Conservation (phyloP, 495 filamentous ascomycete genomes). For the Penicillium fimorum region DNA sequence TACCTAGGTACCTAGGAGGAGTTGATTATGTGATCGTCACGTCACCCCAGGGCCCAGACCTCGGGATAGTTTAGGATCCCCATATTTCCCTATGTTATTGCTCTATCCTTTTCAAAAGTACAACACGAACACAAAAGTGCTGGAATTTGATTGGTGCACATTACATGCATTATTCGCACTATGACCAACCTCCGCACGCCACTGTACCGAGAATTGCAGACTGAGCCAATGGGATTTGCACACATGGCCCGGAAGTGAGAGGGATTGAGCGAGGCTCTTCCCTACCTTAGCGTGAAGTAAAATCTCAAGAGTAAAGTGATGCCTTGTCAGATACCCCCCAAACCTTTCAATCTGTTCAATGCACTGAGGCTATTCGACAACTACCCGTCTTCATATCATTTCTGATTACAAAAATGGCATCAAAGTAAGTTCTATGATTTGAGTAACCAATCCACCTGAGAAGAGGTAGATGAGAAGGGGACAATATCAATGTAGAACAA, state of each 20-base stretch:
- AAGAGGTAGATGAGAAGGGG: conserved; percentile 1
- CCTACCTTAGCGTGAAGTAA: neutral
- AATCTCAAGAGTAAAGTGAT: too few species aligned
- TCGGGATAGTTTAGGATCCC: too few species aligned
- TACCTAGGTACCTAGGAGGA: too few species aligned
- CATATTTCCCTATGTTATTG: too few species aligned
- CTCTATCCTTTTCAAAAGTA: too few species aligned
- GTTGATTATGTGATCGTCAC: too few species aligned
- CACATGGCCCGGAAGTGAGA: neutral
- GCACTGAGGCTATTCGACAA: neutral
- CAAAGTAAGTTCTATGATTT: conserved; percentile 9
- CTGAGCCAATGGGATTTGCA: neutral
- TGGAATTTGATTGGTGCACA: too few species aligned
- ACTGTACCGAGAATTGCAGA: neutral
- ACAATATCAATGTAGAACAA: conserved; percentile 3
- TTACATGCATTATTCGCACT: too few species aligned
- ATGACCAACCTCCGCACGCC: neutral
- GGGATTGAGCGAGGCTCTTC: neutral
- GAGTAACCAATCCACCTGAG: neutral
- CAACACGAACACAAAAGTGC: too few species aligned
- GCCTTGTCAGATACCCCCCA: too few species aligned
- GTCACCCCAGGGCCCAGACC: too few species aligned
- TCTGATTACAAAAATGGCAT: conserved; percentile 12
- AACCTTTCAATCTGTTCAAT: neutral
- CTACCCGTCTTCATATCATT: conserved; percentile 3